Conservation (phyloP, 805 yeast species). For the Monosporozyma yasuniensis region DNA sequence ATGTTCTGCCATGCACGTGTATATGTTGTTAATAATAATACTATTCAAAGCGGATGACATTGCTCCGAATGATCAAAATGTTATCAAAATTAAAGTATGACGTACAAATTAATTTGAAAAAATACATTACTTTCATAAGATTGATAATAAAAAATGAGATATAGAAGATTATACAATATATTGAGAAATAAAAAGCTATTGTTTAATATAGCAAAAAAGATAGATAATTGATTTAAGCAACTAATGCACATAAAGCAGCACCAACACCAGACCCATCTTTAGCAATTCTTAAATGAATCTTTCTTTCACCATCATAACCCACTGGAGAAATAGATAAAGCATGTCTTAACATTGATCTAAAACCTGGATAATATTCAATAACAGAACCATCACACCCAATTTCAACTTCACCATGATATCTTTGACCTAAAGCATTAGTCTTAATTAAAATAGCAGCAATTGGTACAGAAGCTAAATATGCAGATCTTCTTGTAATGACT, state of each 20-base stretch:
- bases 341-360: constrained; percentile 67
- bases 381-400: constrained; percentile 95
- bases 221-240: constrained; percentile 14
- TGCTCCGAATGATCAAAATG: too few species aligned
- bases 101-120: too few species aligned
- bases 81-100: too few species aligned
- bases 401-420: constrained; percentile 66
- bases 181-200: too few species aligned
- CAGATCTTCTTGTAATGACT: constrained; percentile 83
- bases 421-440: constrained; percentile 52
- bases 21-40: too few species aligned
- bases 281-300: constrained; percentile 69
- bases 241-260: constrained; percentile 83
- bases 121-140: too few species aligned
- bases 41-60: too few species aligned
- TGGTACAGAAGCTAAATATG: constrained; percentile 80
- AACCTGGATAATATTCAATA: constrained; percentile 88
- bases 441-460: constrained; percentile 69
- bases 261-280: constrained; percentile 97
- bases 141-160: too few species aligned
- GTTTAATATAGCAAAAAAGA: too few species aligned
- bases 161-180: too few species aligned
- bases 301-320: constrained; percentile 66
- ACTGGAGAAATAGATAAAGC: constrained; percentile 64
- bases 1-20: too few species aligned